Evolutionary conservation across 148 eudicot genomes (phyloP).

Genomic region (Agrostemma githago): DNA sequence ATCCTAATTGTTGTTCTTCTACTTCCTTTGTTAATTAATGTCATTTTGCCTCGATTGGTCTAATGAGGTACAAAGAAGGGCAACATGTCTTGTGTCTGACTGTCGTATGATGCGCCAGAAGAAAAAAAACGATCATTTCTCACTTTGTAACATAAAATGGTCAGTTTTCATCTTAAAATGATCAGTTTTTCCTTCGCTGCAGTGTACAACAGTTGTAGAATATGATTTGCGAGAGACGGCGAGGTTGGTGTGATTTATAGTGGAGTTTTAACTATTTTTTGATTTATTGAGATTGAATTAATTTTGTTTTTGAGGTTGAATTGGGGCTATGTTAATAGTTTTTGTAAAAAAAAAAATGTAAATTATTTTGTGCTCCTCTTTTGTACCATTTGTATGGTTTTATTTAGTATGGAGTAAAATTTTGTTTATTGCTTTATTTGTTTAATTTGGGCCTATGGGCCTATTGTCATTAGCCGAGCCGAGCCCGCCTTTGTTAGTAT

Average conservation of each 20-base stretch:
- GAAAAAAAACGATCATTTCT: too few relatives aligned
- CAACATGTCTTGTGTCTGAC: too few relatives aligned
- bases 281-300: neutral
- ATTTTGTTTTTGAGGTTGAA: neutral
- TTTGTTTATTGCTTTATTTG: neutral
- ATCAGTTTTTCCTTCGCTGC: too few relatives aligned
- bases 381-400: neutral
- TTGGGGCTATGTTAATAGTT: neutral
- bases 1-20: slow-evolving; percentile 28
- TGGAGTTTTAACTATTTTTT: neutral
- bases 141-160: too few relatives aligned
- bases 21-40: slow-evolving; percentile 32
- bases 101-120: too few relatives aligned
- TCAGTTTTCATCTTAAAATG: too few relatives aligned
- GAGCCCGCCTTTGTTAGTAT: too few relatives aligned
- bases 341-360: slow-evolving; percentile 8
- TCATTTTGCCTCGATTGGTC: slow-evolving; percentile 29
- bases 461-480: too few relatives aligned
- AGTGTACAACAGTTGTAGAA: too few relatives aligned
- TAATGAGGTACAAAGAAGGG: neutral
- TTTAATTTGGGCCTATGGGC: too few relatives aligned
- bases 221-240: too few relatives aligned
- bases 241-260: neutral
- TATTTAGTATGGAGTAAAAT: neutral
- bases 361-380: neutral